A percentile compares a stretch with the other conserved stretches of the same genome.
phyloP scores from a whole-genome alignment of 768 basidiomycete species.

The Mycena indigotica region DNA sequence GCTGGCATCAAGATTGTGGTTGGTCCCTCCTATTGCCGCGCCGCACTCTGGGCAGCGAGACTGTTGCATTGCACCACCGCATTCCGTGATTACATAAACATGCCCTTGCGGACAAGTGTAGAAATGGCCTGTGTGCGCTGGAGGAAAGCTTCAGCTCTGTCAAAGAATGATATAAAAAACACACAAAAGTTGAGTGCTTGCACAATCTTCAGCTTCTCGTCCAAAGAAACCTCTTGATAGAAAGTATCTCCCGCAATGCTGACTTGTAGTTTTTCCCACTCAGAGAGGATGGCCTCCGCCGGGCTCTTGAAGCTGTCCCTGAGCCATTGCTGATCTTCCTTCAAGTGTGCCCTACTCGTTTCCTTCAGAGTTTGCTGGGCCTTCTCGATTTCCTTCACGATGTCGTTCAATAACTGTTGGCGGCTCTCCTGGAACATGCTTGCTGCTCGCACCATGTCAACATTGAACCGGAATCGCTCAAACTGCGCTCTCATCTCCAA shows the following conservation, averaged over 20 bases:
- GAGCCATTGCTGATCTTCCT: constrained; percentile 45
- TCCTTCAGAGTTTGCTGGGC: constrained; percentile 12
- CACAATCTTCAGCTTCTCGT: constrained; percentile 55
- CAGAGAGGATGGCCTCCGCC: constrained; percentile 41
- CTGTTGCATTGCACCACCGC: constrained; percentile 55
- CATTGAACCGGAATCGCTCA: constrained; percentile 53
- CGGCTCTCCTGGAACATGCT: constrained; percentile 28
- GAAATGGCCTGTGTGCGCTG: constrained; percentile 47
- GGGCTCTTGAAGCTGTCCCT: constrained; percentile 40
- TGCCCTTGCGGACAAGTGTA: constrained; percentile 63
- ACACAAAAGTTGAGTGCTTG: constrained; percentile 53
- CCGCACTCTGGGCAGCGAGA: constrained; percentile 61
- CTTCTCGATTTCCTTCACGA: constrained; percentile 8
- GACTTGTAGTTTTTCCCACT: constrained; percentile 47
- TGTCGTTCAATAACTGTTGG: constrained; percentile 26
- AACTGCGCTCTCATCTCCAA: constrained; percentile 47
- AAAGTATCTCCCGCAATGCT: constrained; percentile 46
- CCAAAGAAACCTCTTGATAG: constrained; percentile 53
- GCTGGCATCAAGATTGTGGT: constrained; percentile 41
- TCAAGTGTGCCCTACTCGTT: constrained; percentile 22
- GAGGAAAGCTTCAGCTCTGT: neutral
- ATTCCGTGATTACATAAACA: constrained; percentile 62
- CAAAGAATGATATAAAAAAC: neutral
- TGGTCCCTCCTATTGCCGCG: constrained; percentile 51
- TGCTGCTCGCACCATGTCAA: constrained; percentile 36